A percentile compares a stretch with the other conserved stretches of the same genome.
These are phyloP conservation scores for Trichosporon ovoides DNA, from an alignment of 1,284 basidiomycete species.

Conservation along the genomic window DNA sequence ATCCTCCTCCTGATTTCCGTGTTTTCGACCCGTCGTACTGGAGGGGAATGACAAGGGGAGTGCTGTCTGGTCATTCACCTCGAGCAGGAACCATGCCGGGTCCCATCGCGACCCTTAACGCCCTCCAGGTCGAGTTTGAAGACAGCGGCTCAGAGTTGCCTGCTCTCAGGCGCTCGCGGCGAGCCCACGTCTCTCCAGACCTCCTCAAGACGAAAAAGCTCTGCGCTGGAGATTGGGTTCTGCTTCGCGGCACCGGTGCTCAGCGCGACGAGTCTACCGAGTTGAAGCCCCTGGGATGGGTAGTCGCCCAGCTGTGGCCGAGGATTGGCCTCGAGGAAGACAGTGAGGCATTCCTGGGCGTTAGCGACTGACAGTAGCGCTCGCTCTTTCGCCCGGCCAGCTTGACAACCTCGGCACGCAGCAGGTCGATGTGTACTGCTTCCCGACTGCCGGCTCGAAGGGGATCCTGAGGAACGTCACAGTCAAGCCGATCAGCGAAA, in stretches of 20 bases:
- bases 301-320: slow-evolving; percentile 40
- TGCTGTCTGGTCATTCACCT: background rate
- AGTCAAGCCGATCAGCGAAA: slow-evolving; percentile 17
- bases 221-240: slow-evolving; percentile 44
- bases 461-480: slow-evolving; percentile 25
- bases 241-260: slow-evolving; percentile 2
- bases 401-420: slow-evolving; percentile 21
- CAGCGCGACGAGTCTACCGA: background rate
- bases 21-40: no score
- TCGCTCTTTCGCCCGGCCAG: slow-evolving; percentile 24
- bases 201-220: slow-evolving; percentile 37
- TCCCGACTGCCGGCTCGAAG: slow-evolving; percentile 20
- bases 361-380: slow-evolving; percentile 8
- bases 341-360: slow-evolving; percentile 26
- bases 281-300: slow-evolving; percentile 8
- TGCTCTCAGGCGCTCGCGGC: slow-evolving; percentile 22
- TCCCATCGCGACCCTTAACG: slow-evolving; percentile 12
- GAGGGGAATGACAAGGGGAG: no score
- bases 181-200: slow-evolving; percentile 40
- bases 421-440: slow-evolving; percentile 27
- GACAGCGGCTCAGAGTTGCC: slow-evolving; percentile 12
- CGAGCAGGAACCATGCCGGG: slow-evolving; percentile 5
- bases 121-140: slow-evolving; percentile 12
- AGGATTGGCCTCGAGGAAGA: slow-evolving; percentile 32
- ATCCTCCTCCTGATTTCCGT: background rate